Evolutionary conservation across 2,329 filamentous ascomycete genomes (phyloP), one percentile per base, ranked within the genome.

Genomic region (Blumeria hordei): DNA sequence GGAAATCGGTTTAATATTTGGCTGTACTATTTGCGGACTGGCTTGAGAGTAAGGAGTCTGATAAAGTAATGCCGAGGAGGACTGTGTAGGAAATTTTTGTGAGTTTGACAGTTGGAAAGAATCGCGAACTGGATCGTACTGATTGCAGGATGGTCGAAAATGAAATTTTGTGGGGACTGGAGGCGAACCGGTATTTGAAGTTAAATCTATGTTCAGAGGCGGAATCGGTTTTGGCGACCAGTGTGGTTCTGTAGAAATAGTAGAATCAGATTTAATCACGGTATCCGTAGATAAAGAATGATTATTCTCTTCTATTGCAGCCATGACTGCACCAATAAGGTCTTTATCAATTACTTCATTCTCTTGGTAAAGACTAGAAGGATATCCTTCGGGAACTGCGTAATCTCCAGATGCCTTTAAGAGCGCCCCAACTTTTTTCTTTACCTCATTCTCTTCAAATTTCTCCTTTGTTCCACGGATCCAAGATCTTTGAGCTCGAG

Each of bases 71-170:
- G 21, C 21, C 21, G 21, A 2, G 21, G 21, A 28, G 21, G 44
- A 47, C 14, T 18, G 5, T 28, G 44, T 28, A 28, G 33, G 11
- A 3, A 47, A 47, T 9, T 32, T n/a, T 8, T 59, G 56, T 7
- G 55, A 37, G 49, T 54, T 57, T 41, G 56, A 54, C 35, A 54
- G 57, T 50, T 53, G 49, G 35, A 58, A 57, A 7, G 47, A 49
- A 45, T 62, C 59, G 9, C 58, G 55, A 21, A 62, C 61, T 36
- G 61, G 60, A 44, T 62, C 60, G 36, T 62, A 62, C 6, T 53
- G 51, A 53, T 21, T 35, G 39, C 51, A 36, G 18, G 36, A 53
- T 41, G 34, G 34, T 57, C 58, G n/a, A 51, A 10, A 10, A 47
- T 6, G 9, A 28, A 28, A 4, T 28, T 47, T 47, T 2, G 44